These are phyloP conservation scores for Aspergillus neoniger DNA, from an alignment of 2,329 filamentous ascomycete genomes.

Conservation along the genomic window DNA sequence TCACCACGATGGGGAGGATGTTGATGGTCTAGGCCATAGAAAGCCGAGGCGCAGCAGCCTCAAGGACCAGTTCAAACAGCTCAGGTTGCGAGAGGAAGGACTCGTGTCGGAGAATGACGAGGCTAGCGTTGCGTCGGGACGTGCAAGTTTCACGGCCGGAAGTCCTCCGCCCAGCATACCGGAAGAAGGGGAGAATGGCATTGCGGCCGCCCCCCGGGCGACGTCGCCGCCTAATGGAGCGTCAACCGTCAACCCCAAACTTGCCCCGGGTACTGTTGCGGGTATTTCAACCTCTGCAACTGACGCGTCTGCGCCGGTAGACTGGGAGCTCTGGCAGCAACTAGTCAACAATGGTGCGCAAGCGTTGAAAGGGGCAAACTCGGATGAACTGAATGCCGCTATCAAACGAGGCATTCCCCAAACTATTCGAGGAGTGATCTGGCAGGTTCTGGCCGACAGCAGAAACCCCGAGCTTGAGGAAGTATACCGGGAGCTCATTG, in stretches of 20 bases:
- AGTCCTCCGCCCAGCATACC: slow-evolving; percentile 53
- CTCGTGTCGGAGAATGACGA: slow-evolving; percentile 60
- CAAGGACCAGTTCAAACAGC: slow-evolving; percentile 75
- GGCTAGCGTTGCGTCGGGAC: slow-evolving; percentile 51
- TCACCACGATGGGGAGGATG: slow-evolving; percentile 67
- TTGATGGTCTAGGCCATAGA: slow-evolving; percentile 51
- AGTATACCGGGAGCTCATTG: slow-evolving; percentile 80
- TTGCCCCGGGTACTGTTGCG: slow-evolving; percentile 83
- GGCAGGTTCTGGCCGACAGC: slow-evolving; percentile 95
- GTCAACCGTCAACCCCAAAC: slow-evolving; percentile 64
- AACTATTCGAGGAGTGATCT: slow-evolving; percentile 95
- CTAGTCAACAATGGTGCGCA: slow-evolving; percentile 93
- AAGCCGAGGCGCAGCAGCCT: slow-evolving; percentile 63
- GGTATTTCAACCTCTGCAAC: slow-evolving; percentile 71
- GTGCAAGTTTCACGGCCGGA: slow-evolving; percentile 44
- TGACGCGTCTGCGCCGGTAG: slow-evolving; percentile 71
- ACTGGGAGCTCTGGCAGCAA: slow-evolving; percentile 97
- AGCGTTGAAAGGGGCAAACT: slow-evolving; percentile 81
- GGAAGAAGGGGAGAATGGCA: slow-evolving; percentile 49
- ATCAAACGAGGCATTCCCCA: slow-evolving; percentile 93
- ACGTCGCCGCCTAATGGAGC: slow-evolving; percentile 55
- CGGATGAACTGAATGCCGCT: slow-evolving; percentile 84
- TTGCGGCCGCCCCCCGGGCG: slow-evolving; percentile 29
- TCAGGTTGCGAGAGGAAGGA: slow-evolving; percentile 73
- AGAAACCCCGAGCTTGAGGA: slow-evolving; percentile 87